phyloP scores from a whole-genome alignment of 176 grass and related monocot species.

The Elymus sibiricus region DNA sequence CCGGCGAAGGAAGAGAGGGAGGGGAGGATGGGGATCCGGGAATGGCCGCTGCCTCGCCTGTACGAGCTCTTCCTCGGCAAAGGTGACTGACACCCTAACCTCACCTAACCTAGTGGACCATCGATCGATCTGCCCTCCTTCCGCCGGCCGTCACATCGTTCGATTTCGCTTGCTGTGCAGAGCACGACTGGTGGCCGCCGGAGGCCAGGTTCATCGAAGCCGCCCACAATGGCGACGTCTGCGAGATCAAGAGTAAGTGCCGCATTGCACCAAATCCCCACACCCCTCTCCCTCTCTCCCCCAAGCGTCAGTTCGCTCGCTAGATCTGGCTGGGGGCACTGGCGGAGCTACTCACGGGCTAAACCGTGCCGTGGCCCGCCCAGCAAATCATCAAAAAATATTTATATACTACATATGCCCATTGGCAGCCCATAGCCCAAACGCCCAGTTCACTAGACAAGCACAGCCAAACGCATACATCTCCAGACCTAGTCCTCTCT shows the following conservation, averaged over 20 bases:
- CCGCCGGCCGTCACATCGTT: background rate
- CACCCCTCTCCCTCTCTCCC: background rate
- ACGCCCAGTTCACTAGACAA: too few species aligned
- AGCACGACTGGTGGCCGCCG: background rate
- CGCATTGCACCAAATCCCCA: background rate
- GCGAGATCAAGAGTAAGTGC: constrained; percentile 17
- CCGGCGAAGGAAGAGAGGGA: background rate
- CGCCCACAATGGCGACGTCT: constrained; percentile 7
- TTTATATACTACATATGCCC: too few species aligned
- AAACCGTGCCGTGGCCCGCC: too few species aligned
- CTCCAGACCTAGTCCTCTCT: too few species aligned
- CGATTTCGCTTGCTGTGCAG: background rate
- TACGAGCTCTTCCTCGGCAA: constrained; percentile 8
- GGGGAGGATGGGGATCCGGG: background rate
- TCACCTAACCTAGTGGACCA: background rate
- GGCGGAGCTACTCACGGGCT: too few species aligned
- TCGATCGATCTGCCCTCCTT: background rate
- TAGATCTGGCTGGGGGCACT: background rate
- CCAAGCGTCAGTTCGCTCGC: background rate
- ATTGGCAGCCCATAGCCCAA: too few species aligned
- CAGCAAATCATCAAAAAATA: too few species aligned
- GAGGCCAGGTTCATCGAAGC: background rate
- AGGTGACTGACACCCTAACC: background rate
- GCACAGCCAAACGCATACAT: too few species aligned
- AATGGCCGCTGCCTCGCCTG: background rate